Conservation (phyloP, 768 basidiomycete species). For the Naganishia onofrii region DNA sequence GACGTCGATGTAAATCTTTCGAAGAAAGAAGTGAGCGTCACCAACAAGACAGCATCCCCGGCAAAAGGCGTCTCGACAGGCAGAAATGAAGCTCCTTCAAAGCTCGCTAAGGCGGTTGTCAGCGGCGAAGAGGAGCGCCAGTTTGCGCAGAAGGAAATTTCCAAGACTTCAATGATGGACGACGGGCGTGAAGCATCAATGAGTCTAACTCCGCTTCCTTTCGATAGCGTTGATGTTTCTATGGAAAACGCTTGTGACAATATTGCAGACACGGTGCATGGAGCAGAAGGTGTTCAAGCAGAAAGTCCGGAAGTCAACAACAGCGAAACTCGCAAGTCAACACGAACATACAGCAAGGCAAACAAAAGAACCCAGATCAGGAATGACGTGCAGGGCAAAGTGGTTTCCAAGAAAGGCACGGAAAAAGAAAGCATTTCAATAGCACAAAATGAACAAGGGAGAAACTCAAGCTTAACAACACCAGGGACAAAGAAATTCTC, state of each 20-base stretch:
- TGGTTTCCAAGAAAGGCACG: neutral
- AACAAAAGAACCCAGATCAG: neutral
- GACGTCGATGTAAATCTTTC: neutral
- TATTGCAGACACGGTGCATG: neutral
- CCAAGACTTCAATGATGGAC: neutral
- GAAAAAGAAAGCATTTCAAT: neutral
- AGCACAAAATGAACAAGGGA: neutral
- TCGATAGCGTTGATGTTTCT: neutral
- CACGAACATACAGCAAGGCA: conserved; percentile 7
- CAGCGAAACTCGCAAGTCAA: neutral
- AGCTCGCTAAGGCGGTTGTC: neutral
- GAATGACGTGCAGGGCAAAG: neutral
- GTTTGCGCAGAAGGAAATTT: neutral
- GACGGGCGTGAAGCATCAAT: neutral
- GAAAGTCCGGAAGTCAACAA: neutral
- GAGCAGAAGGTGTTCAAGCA: neutral
- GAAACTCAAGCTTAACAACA: no score
- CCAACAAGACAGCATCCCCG: neutral
- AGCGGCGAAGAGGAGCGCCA: neutral
- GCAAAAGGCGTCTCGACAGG: neutral
- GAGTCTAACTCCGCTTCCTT: neutral
- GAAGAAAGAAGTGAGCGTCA: neutral
- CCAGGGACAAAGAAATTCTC: no score
- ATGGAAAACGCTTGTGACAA: neutral
- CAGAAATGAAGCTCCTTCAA: neutral